Conservation (phyloP, 129 eudicot species). For the Centrapalus pauciflorus region DNA sequence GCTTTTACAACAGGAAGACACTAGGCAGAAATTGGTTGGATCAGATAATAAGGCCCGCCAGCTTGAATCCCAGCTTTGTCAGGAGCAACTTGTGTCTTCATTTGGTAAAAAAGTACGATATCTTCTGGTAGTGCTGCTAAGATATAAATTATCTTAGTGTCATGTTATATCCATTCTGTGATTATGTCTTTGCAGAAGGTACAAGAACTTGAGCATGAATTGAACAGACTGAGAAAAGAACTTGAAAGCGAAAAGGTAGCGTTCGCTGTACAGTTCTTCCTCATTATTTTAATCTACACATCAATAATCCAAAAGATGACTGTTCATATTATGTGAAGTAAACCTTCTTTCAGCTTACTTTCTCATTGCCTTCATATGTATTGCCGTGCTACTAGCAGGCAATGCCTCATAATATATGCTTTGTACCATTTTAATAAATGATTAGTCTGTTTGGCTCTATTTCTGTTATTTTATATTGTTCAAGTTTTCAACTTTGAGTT, state of each 20-base stretch:
- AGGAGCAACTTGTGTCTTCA: slow-evolving; percentile 56
- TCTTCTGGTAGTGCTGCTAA: background rate
- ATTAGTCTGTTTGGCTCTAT: background rate
- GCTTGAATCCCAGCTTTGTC: slow-evolving; percentile 60
- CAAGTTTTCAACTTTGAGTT: background rate
- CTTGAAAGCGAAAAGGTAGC: slow-evolving; percentile 93
- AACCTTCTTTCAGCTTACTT: background rate
- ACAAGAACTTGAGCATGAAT: slow-evolving; percentile 76
- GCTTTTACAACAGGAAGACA: slow-evolving; percentile 59
- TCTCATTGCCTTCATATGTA: background rate
- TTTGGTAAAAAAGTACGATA: slow-evolving; percentile 38
- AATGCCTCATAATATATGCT: slow-evolving; percentile 4
- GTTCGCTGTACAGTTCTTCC: slow-evolving; percentile 14
- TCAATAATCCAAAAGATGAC: slow-evolving; percentile 5
- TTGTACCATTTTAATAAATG: background rate
- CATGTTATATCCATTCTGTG: slow-evolving; percentile 7
- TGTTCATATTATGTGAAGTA: background rate
- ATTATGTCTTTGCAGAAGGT: slow-evolving; percentile 45
- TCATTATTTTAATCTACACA: background rate
- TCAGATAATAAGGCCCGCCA: slow-evolving; percentile 86
- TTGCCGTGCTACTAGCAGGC: background rate
- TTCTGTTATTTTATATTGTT: background rate
- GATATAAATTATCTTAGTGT: background rate
- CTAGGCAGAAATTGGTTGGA: slow-evolving; percentile 64
- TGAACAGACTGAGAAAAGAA: slow-evolving; percentile 62